phyloP scores from a whole-genome alignment of 208 protist genomes.

The Acanthamoeba polyphaga region DNA sequence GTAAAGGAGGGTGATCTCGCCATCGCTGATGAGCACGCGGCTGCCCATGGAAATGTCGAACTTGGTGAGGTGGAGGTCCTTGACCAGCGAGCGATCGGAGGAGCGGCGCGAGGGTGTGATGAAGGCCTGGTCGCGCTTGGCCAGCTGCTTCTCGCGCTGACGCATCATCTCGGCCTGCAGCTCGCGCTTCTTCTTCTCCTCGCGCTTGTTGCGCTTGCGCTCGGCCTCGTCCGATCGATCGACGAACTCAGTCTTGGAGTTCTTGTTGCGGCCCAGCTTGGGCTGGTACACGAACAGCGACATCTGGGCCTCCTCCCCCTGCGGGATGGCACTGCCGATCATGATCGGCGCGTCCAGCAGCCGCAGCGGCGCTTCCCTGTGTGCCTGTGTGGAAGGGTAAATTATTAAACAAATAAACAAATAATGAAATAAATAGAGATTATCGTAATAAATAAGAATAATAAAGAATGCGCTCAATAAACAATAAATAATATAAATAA shows the following conservation, averaged over 20 bases:
- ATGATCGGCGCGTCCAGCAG: conserved; percentile 50
- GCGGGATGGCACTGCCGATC: conserved; percentile 35
- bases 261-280: conserved; percentile 26
- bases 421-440: background rate
- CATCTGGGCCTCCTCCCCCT: conserved; percentile 69
- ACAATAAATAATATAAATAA: background rate
- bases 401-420: background rate
- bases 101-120: conserved; percentile 2
- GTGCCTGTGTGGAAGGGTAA: background rate
- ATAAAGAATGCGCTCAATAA: too few species aligned
- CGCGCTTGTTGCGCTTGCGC: conserved; percentile 59
- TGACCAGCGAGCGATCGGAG: background rate
- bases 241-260: conserved; percentile 46
- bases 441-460: background rate
- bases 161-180: conserved; percentile 3
- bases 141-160: conserved; percentile 38
- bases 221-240: conserved; percentile 63
- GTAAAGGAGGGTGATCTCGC: background rate
- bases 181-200: conserved; percentile 54
- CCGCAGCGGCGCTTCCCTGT: background rate
- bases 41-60: conserved; percentile 63
- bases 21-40: conserved; percentile 45
- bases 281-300: conserved; percentile 63
- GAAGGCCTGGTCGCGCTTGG: conserved; percentile 59
- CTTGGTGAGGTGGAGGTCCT: conserved; percentile 51